phyloP scores from a whole-genome alignment of 1,284 basidiomycete genomes.

The Ustanciosporium gigantosporum region DNA sequence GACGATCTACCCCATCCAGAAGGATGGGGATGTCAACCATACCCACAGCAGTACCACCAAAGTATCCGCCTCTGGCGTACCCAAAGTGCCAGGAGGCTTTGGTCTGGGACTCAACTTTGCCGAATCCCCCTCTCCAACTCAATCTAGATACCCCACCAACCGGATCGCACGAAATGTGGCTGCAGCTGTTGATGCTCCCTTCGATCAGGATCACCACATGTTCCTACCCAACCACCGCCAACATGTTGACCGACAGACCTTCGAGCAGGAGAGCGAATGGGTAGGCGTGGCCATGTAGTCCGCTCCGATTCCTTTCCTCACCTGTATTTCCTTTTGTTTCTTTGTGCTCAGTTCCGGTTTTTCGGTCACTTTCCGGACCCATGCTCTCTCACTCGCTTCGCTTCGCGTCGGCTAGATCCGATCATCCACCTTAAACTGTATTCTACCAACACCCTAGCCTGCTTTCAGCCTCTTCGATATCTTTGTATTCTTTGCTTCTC shows the following conservation, averaged over 20 bases:
- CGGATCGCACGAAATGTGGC: neutral
- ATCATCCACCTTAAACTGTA: no score
- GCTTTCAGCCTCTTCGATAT: no score
- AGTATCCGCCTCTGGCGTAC: conserved; percentile 23
- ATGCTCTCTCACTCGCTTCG: neutral
- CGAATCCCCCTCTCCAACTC: conserved; percentile 20
- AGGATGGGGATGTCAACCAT: no score
- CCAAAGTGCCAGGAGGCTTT: conserved; percentile 22
- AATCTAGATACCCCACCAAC: neutral
- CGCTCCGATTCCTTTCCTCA: conserved; percentile 1
- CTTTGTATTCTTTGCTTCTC: no score
- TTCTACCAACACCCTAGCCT: no score
- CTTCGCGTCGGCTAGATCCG: no score
- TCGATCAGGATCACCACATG: no score
- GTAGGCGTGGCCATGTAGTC: conserved; percentile 35
- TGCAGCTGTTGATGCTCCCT: neutral
- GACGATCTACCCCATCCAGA: no score
- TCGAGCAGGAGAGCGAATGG: conserved; percentile 21
- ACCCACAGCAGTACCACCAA: conserved; percentile 5
- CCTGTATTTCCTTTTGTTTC: neutral
- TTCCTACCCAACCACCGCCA: conserved; percentile 1
- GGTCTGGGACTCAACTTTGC: conserved; percentile 40
- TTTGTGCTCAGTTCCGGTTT: neutral
- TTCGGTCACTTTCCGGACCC: conserved; percentile 1
- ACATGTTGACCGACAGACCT: neutral